These are phyloP conservation scores for Parascedosporium putredinis DNA, from an alignment of 2,329 filamentous ascomycete genomes.

Conservation along the genomic window DNA sequence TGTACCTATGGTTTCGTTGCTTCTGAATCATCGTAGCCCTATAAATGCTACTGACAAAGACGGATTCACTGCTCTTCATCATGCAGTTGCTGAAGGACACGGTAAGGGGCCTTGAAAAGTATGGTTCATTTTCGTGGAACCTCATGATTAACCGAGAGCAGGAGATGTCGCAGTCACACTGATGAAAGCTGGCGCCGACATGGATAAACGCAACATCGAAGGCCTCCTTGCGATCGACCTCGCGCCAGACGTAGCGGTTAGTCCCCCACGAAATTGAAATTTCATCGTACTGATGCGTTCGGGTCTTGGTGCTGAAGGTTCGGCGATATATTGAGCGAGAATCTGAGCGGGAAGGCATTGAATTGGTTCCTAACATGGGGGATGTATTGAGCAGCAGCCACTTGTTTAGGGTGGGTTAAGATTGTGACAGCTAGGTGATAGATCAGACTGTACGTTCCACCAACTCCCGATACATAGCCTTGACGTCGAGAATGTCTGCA, in stretches of 20 bases:
- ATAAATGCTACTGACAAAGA: constrained; percentile 73
- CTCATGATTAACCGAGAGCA: constrained; percentile 20
- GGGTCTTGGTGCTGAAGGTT: no score
- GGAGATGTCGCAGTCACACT: constrained; percentile 75
- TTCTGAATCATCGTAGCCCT: constrained; percentile 69
- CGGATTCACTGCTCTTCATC: constrained; percentile 83
- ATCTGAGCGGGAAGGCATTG: constrained; percentile 78
- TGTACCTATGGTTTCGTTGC: constrained; percentile 71
- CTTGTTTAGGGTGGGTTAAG: no score
- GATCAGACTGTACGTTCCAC: constrained; percentile 73
- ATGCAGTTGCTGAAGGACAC: constrained; percentile 68
- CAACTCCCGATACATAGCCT: constrained; percentile 90
- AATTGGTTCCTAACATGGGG: no score
- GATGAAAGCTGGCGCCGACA: constrained; percentile 75
- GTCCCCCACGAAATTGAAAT: constrained; percentile 15
- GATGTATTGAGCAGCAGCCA: no score
- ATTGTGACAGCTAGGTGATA: constrained; percentile 11
- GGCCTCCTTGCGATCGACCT: constrained; percentile 67
- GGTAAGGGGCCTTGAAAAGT: constrained; percentile 30
- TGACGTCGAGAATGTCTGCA: constrained; percentile 84
- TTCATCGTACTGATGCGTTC: constrained; percentile 45
- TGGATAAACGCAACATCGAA: constrained; percentile 62
- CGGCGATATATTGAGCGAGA: constrained; percentile 67
- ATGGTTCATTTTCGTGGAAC: background rate
- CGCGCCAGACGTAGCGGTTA: constrained; percentile 75